Percentiles rank a stretch among this genome's conserved stretches.
These are phyloP conservation scores for Lentinus tigrinus DNA, from an alignment of 768 basidiomycete genomes.

Conservation along the genomic window DNA sequence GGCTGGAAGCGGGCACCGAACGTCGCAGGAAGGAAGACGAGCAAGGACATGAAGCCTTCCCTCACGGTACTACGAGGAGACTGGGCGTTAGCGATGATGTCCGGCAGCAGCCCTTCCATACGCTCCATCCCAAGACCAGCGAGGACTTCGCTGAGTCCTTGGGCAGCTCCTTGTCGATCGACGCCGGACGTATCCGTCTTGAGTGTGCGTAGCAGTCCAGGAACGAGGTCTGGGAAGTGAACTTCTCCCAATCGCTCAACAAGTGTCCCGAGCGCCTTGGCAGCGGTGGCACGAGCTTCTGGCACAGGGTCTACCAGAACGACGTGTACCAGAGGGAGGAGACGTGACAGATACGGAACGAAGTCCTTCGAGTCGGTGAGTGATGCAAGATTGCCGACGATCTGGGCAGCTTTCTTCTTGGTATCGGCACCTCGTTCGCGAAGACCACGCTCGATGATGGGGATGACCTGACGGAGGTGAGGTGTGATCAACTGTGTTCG, in stretches of 20 bases:
- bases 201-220: slow-evolving; percentile 81
- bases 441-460: slow-evolving; percentile 91
- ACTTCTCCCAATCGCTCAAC: slow-evolving; percentile 93
- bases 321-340: slow-evolving; percentile 87
- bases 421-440: slow-evolving; percentile 90
- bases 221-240: slow-evolving; percentile 94
- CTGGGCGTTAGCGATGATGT: slow-evolving; percentile 88
- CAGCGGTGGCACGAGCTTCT: slow-evolving; percentile 95
- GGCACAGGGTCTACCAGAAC: slow-evolving; percentile 97
- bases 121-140: slow-evolving; percentile 97
- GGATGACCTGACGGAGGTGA: slow-evolving; percentile 64
- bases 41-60: slow-evolving; percentile 97
- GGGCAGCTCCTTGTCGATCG: slow-evolving; percentile 96
- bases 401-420: slow-evolving; percentile 94
- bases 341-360: slow-evolving; percentile 85
- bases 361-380: slow-evolving; percentile 90
- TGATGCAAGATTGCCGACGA: slow-evolving; percentile 95
- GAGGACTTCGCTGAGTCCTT: slow-evolving; percentile 93
- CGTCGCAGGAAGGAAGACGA: slow-evolving; percentile 93
- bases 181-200: slow-evolving; percentile 94
- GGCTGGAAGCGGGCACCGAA: slow-evolving; percentile 97
- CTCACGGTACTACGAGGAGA: slow-evolving; percentile 88
- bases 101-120: slow-evolving; percentile 89
- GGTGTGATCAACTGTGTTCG: background rate
- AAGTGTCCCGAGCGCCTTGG: slow-evolving; percentile 94